These are phyloP conservation scores for Hericium rajendrae DNA, from an alignment of 768 basidiomycete species.

Conservation along the genomic window DNA sequence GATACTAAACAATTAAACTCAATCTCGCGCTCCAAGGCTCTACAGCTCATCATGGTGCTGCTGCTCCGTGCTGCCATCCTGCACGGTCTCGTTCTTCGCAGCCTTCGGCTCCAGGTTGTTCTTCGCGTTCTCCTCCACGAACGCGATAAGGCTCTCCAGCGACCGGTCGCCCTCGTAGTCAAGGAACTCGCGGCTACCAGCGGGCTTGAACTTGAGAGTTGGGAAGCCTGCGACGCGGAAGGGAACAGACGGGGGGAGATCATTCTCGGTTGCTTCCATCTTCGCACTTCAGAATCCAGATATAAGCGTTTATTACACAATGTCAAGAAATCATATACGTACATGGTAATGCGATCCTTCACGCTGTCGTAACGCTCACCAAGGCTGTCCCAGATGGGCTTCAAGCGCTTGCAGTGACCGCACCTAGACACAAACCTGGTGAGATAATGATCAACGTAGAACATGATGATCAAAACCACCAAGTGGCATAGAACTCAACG, in stretches of 20 bases:
- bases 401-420: conserved; percentile 94
- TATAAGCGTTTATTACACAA: background rate
- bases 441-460: conserved; percentile 4
- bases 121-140: conserved; percentile 73
- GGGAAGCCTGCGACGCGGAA: conserved; percentile 91
- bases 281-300: conserved; percentile 57
- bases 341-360: conserved; percentile 77
- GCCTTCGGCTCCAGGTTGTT: conserved; percentile 46
- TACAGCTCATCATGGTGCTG: conserved; percentile 6
- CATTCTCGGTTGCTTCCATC: conserved; percentile 95
- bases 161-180: conserved; percentile 93
- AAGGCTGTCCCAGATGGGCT: conserved; percentile 87
- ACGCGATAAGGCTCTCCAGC: conserved; percentile 75
- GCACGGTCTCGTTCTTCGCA: conserved; percentile 16
- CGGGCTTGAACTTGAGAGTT: conserved; percentile 93
- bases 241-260: conserved; percentile 77
- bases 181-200: conserved; percentile 76
- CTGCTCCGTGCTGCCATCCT: conserved; percentile 9
- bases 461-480: conserved; percentile 42
- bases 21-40: background rate
- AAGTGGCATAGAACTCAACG: conserved; percentile 93
- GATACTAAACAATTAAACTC: too few species aligned
- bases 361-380: conserved; percentile 73
- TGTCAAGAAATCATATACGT: conserved; percentile 15
- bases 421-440: conserved; percentile 40